Evolutionary conservation across 768 basidiomycete species (phyloP).

Genomic region (Pulveroboletus sp.): DNA sequence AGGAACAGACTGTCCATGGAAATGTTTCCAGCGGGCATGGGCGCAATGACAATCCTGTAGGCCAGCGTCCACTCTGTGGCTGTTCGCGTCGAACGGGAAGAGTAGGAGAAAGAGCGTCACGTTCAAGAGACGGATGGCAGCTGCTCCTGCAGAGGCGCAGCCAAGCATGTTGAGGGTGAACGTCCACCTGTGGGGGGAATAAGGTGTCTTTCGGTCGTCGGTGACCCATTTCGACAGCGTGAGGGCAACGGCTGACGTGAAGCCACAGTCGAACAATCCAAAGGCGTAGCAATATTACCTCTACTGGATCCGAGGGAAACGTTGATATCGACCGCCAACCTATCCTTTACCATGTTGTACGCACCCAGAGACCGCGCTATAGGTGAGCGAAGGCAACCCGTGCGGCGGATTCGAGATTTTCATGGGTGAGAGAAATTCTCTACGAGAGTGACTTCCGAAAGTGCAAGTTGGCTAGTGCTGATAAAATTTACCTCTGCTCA

Average conservation of each 20-base stretch:
- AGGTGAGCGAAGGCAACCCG: constrained; percentile 17
- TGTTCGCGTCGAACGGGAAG: not conserved
- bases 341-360: not conserved
- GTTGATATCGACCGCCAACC: not conserved
- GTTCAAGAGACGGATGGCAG: constrained; percentile 8
- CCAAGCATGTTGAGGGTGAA: constrained; percentile 5
- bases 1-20: not conserved
- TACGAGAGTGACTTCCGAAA: not conserved
- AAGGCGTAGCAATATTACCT: constrained; percentile 26
- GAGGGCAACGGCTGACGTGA: constrained; percentile 23
- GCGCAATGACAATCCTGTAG: constrained; percentile 1
- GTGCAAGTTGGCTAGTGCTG: too few species aligned
- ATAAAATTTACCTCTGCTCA: constrained; percentile 25
- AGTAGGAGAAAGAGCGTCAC: constrained; percentile 1
- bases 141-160: constrained; percentile 3
- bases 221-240: constrained; percentile 20
- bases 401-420: not conserved
- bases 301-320: constrained; percentile 9
- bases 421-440: constrained; percentile 8
- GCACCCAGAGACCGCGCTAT: constrained; percentile 27
- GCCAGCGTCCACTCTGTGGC: not conserved
- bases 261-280: constrained; percentile 27
- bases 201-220: constrained; percentile 15
- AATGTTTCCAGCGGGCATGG: constrained; percentile 4
- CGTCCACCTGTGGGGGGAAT: constrained; percentile 25